phyloP scores from a whole-genome alignment of 305 asterid species.

The Ilex paraguariensis region DNA sequence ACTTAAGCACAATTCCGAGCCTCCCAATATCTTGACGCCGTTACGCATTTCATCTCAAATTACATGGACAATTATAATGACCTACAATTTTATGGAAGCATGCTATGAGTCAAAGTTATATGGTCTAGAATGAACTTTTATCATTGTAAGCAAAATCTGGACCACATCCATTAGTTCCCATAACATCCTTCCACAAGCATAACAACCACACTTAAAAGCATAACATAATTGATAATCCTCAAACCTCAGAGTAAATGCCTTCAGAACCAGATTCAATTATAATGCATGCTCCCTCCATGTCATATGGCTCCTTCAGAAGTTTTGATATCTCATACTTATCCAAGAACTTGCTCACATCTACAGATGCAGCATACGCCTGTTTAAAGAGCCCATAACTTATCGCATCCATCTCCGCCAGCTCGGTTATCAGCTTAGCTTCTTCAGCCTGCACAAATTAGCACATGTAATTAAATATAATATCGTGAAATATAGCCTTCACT shows the following conservation, averaged over 20 bases:
- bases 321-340: slow-evolving; percentile 67
- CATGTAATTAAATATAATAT: too few relatives aligned
- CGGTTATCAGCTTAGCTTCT: slow-evolving; percentile 83
- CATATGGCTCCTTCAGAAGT: slow-evolving; percentile 65
- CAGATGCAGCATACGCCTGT: slow-evolving; percentile 66
- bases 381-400: slow-evolving; percentile 63
- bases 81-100: not conserved
- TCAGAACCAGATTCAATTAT: slow-evolving; percentile 51
- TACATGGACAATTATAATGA: not conserved
- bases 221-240: not conserved
- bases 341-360: slow-evolving; percentile 55
- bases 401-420: slow-evolving; percentile 64
- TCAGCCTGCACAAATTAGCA: slow-evolving; percentile 47
- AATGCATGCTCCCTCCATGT: slow-evolving; percentile 78
- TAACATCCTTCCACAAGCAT: not conserved
- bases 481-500: not conserved
- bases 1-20: not conserved
- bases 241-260: slow-evolving; percentile 51
- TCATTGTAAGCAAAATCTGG: not conserved
- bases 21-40: not conserved
- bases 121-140: not conserved
- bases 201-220: not conserved
- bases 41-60: not conserved
- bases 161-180: not conserved
- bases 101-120: not conserved